Base-by-base conservation (phyloP, 192 early-diverging fungal genomes). In the Coemansia sp. region DNA sequence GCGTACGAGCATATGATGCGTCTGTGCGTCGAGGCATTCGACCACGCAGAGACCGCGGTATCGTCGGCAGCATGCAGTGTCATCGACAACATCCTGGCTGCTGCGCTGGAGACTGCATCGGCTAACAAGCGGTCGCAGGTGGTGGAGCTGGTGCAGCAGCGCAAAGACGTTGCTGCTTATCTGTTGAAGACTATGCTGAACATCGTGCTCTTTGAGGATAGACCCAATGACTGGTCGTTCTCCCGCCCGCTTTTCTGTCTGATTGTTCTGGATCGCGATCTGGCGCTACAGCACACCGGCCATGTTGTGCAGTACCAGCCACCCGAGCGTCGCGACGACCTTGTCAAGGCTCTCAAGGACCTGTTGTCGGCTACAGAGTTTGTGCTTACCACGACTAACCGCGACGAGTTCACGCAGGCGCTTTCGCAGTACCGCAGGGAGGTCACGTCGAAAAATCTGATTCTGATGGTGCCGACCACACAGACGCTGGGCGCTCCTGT, bases 191-290 rank as follows among this genome's bases (percentile, higher is more conserved):
- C 86, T 0, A 70, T 93, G 54, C 87, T 96, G 66, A 89, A 92
- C 47, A 85, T 88, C 16, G 82, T 94, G 16, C 68, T 94, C 26
- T 91, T 95, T 68, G 94, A 95, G 63, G 92, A 94, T 62, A 74
- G 86, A 7, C 83, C 85, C 37, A 94, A 92, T 66, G 87, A 92
- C 68, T 95, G 94, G 93, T 87, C 88, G 40, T 78, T 95, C 36
- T 91, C 91, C 48, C 75, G 94, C 18, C 93, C 95, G 11, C 80
- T 96, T 55, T 84, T 95, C 68, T 88, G 88, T 7, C 66, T 96
- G 55, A 88, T 94, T 13, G 73, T 94, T 55, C 81, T 95, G 52
- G 88, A 92, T 64, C 88, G 84, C 64, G 90, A 91, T 22, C 72
- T 71, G 66, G 72, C 71, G n/a, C 64, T 78, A 59, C 71, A 79